A percentile compares a stretch with the other conserved stretches of the same genome.
Conservation (phyloP, 176 grass and related monocot species). For the Oryza glumipatula region DNA sequence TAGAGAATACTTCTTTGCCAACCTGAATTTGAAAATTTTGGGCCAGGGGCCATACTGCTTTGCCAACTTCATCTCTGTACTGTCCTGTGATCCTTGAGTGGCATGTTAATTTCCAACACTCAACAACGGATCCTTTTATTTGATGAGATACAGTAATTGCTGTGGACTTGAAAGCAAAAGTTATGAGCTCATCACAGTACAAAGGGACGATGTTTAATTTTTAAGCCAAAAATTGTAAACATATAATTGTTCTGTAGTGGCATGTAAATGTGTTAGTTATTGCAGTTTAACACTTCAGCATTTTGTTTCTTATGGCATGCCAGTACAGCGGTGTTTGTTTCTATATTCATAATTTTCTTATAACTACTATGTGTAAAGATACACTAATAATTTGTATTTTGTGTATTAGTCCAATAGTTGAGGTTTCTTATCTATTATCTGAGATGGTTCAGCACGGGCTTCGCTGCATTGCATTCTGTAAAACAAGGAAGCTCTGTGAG, state of each 20-base stretch:
- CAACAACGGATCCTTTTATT: slow-evolving; percentile 14
- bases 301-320: slow-evolving; percentile 17
- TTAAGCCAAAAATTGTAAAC: neutral
- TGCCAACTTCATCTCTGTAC: neutral
- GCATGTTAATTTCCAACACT: neutral
- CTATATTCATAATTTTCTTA: slow-evolving; percentile 8
- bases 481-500: slow-evolving; percentile 87
- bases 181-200: neutral
- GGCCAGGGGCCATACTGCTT: slow-evolving; percentile 1
- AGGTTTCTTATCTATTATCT: slow-evolving; percentile 82
- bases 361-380: slow-evolving; percentile 3
- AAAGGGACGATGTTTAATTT: neutral
- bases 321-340: slow-evolving; percentile 19
- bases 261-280: neutral
- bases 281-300: neutral
- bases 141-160: slow-evolving; percentile 4
- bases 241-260: slow-evolving; percentile 17
- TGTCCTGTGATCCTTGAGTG: neutral
- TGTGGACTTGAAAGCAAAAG: neutral
- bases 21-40: neutral
- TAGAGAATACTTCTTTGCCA: slow-evolving; percentile 5
- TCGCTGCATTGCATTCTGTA: slow-evolving; percentile 97
- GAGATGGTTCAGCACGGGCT: slow-evolving; percentile 99
- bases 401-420: slow-evolving; percentile 75
- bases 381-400: slow-evolving; percentile 31